These are phyloP conservation scores for Globisporangium splendens DNA, from an alignment of 352 stramenopile genomes.

Conservation along the genomic window DNA sequence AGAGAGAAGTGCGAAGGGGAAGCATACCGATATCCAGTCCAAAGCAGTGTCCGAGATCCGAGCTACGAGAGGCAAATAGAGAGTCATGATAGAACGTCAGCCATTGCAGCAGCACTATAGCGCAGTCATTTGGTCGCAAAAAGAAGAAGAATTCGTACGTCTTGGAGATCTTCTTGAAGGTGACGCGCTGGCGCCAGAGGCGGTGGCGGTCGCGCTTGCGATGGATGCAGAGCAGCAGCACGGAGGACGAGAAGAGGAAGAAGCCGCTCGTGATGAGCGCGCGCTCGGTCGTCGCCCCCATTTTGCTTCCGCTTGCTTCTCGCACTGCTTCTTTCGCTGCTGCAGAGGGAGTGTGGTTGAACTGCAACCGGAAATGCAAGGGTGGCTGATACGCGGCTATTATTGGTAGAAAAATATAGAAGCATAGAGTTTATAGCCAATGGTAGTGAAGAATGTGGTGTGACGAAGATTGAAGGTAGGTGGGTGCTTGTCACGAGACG, in stretches of 20 bases:
- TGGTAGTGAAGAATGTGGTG: no score
- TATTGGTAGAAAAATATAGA: no score
- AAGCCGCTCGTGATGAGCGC: conserved; percentile 57
- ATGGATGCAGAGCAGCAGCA: conserved; percentile 58
- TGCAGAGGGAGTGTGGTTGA: conserved; percentile 1
- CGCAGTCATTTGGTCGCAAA: not conserved
- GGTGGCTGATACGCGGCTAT: no score
- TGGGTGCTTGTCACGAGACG: no score
- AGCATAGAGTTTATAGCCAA: no score
- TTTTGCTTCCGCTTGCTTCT: not conserved
- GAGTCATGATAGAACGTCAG: no score
- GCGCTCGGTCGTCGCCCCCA: conserved; percentile 16
- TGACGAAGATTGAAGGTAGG: no score
- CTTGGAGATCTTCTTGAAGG: conserved; percentile 86
- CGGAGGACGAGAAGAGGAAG: conserved; percentile 67
- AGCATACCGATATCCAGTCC: conserved; percentile 73
- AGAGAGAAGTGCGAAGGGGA: not conserved
- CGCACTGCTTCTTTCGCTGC: not conserved
- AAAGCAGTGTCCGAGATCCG: conserved; percentile 81
- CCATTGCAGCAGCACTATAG: no score
- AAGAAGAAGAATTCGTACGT: conserved; percentile 28
- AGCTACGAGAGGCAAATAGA: conserved; percentile 30
- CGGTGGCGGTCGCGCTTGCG: conserved; percentile 67
- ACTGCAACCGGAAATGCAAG: not conserved
- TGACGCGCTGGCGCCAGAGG: conserved; percentile 69